Base-by-base conservation (phyloP, 257 asterid species). In the Gardenia jasminoides region DNA sequence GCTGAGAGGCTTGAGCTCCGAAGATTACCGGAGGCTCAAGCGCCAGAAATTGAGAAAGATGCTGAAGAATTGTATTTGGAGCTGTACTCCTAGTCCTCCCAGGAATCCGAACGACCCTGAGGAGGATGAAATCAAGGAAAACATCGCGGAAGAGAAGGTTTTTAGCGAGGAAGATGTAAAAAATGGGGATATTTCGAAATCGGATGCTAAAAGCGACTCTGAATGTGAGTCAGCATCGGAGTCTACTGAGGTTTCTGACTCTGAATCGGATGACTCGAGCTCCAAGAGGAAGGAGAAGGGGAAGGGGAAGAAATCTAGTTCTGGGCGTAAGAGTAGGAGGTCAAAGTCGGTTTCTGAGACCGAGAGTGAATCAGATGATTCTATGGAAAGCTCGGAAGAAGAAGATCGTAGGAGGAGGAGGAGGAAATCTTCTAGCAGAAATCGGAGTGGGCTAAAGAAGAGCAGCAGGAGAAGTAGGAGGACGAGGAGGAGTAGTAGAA, bases 1-100 rank as follows among this genome's bases (percentile, higher is more conserved):
- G 76, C 76, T 92, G 80, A 95, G 89, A 83, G 94, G 92, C 2
- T 82, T 93, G 61, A 81, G 83, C n/a, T 91, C 76, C 46, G 97
- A 91, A 56, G 99, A 95, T 74, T 91, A 91, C 69, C 90, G 99
- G 59, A 87, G 93, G 87, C 84, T 89, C 50, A 93, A 93, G 81
- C 96, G 99, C 70, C 97, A 88, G 82, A 92, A 90, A 73, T 69
- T 91, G 93, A 88, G 99, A 65, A 95, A 93, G 70, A 41, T 6
- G 84, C 84, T 89, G 4, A 88, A 48, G 54, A 72, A 70, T 69
- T 82, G 91, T 80, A 81, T 95, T 43, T 95, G 98, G 98, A 88
- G 81, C 44, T 89, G 92, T 79, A 93, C 99, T 1, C 99, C 99
- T 64, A 95, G 99, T 73, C 99, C 99, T 43, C 96, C 96, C 78